phyloP scores from a whole-genome alignment of 2,329 filamentous ascomycete species.

The Ascochyta viciae-villosae region DNA sequence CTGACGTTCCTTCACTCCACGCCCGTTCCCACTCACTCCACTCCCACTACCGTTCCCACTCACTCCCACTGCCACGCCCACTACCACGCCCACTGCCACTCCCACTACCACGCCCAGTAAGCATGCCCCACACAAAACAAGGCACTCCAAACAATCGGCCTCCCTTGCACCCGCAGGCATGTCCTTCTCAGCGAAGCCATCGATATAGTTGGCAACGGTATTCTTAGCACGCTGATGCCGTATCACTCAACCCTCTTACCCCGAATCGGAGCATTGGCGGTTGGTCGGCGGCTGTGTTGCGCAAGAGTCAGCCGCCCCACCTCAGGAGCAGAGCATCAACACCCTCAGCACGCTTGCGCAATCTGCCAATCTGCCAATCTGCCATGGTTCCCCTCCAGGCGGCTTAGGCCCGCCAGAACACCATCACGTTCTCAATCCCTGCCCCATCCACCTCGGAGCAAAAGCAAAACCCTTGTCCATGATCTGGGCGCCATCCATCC shows the following conservation, averaged over 20 bases:
- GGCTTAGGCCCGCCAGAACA: neutral
- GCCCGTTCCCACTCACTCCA: too few species aligned
- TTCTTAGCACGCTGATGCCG: conserved; percentile 49
- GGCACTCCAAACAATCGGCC: neutral
- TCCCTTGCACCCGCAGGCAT: conserved; percentile 21
- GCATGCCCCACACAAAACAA: too few species aligned
- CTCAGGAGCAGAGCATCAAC: conserved; percentile 35
- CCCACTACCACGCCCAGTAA: too few species aligned
- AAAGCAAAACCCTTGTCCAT: conserved; percentile 1
- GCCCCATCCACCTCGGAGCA: conserved; percentile 9
- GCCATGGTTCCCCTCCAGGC: conserved; percentile 23
- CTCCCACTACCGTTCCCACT: too few species aligned
- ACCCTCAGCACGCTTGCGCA: conserved; percentile 16
- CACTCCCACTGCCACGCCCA: too few species aligned
- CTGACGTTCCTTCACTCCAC: too few species aligned
- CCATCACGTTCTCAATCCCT: conserved; percentile 9
- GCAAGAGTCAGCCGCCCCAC: conserved; percentile 35
- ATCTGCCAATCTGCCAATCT: conserved; percentile 18
- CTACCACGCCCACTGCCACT: too few species aligned
- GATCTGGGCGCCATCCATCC: conserved; percentile 18
- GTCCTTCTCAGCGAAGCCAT: conserved; percentile 21
- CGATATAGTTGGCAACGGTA: conserved; percentile 19
- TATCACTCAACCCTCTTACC: conserved; percentile 36
- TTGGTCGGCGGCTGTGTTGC: conserved; percentile 46
- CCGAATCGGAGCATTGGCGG: conserved; percentile 27